These are phyloP conservation scores for Endocladia muricata DNA, from an alignment of 31 red algal genomes.

Conservation along the genomic window DNA sequence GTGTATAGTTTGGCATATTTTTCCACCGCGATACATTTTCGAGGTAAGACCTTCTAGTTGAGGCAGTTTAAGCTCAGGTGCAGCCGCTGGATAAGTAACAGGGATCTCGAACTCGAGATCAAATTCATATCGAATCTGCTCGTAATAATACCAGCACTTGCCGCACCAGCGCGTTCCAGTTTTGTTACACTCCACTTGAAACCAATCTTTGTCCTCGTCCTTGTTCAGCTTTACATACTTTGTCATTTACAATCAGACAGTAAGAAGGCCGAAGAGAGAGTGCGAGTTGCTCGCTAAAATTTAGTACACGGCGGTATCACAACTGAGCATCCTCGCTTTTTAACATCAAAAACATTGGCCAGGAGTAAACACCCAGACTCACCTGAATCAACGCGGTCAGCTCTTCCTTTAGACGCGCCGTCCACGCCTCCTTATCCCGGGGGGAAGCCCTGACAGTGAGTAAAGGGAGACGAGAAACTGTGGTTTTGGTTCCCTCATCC, in stretches of 20 bases:
- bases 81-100: slow-evolving; percentile 79
- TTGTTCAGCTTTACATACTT: slow-evolving; percentile 84
- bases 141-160: slow-evolving; percentile 93
- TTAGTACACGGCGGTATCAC: too few relatives aligned
- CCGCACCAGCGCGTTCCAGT: slow-evolving; percentile 82
- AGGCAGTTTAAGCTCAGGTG: slow-evolving; percentile 81
- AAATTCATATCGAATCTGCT: slow-evolving; percentile 94
- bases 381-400: slow-evolving; percentile 79
- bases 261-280: neutral
- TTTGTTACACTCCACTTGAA: slow-evolving; percentile 84
- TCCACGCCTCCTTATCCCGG: slow-evolving; percentile 80
- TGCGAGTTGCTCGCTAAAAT: too few relatives aligned
- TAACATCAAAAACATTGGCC: too few relatives aligned
- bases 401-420: slow-evolving; percentile 71
- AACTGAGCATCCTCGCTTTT: too few relatives aligned
- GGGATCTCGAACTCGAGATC: slow-evolving; percentile 87
- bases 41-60: slow-evolving; percentile 83
- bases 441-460: slow-evolving; percentile 71
- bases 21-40: slow-evolving; percentile 97
- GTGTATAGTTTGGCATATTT: slow-evolving; percentile 96
- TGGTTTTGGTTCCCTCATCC: slow-evolving; percentile 73
- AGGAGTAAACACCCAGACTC: neutral
- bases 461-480: slow-evolving; percentile 64
- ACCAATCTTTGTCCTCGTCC: slow-evolving; percentile 77
- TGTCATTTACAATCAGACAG: neutral